Evolutionary conservation across 129 eudicot species (phyloP).

Genomic region (Glebionis coronaria): DNA sequence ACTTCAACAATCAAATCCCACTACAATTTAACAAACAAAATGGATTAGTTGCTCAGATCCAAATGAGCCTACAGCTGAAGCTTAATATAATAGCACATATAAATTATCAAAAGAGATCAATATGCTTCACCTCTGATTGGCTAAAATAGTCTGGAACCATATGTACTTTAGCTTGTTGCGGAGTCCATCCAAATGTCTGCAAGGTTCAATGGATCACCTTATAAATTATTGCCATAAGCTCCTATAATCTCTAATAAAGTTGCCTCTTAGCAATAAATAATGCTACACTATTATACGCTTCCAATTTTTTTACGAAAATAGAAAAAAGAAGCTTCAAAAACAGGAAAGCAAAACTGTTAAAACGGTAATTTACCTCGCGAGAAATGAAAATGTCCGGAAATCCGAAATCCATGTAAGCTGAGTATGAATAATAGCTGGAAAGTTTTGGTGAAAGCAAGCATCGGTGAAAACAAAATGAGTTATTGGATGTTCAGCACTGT

Average conservation of each 20-base stretch:
- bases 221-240: conserved; percentile 1
- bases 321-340: background rate
- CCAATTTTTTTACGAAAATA: conserved; percentile 8
- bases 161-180: conserved; percentile 85
- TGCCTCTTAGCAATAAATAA: background rate
- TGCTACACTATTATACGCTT: conserved; percentile 10
- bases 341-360: conserved; percentile 9
- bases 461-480: conserved; percentile 12
- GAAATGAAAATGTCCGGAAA: conserved; percentile 94
- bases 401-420: conserved; percentile 91
- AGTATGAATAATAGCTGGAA: conserved; percentile 90
- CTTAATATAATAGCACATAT: conserved; percentile 8
- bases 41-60: conserved; percentile 14
- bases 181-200: conserved; percentile 95
- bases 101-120: conserved; percentile 4
- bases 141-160: conserved; percentile 83
- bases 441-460: background rate
- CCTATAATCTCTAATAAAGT: background rate
- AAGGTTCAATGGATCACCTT: conserved; percentile 17
- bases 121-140: conserved; percentile 66
- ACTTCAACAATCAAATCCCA: conserved; percentile 78
- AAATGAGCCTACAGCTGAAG: background rate
- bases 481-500: conserved; percentile 5
- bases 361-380: conserved; percentile 58
- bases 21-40: conserved; percentile 40